Evolutionary conservation across 176 grass and related monocot genomes (phyloP).

Genomic region (Elymus sibiricus): DNA sequence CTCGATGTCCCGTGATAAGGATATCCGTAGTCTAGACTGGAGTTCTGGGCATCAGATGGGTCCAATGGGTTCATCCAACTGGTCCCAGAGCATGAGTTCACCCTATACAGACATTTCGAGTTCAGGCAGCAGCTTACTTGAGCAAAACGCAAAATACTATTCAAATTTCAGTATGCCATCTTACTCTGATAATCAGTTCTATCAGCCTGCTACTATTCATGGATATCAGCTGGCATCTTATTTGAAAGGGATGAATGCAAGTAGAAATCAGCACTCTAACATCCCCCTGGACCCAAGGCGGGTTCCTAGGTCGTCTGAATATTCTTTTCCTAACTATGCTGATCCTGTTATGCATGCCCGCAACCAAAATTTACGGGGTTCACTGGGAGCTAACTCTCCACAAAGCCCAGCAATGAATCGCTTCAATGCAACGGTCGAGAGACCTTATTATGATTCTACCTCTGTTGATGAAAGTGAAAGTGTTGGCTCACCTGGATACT

Average conservation of each 20-base stretch:
- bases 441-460: slow-evolving; percentile 68
- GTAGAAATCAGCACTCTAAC: slow-evolving; percentile 58
- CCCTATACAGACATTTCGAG: slow-evolving; percentile 42
- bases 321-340: slow-evolving; percentile 42
- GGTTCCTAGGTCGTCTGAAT: slow-evolving; percentile 47
- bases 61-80: slow-evolving; percentile 47
- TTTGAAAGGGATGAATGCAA: slow-evolving; percentile 69
- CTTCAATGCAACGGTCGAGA: slow-evolving; percentile 51
- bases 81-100: slow-evolving; percentile 74
- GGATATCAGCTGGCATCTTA: slow-evolving; percentile 78
- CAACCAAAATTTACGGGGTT: slow-evolving; percentile 62
- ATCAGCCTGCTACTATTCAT: slow-evolving; percentile 94
- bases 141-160: slow-evolving; percentile 52
- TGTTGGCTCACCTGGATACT: slow-evolving; percentile 43
- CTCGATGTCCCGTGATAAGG: slow-evolving; percentile 42
- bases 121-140: slow-evolving; percentile 52
- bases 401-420: slow-evolving; percentile 56
- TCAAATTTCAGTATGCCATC: slow-evolving; percentile 53
- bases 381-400: slow-evolving; percentile 54
- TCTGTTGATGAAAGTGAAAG: slow-evolving; percentile 53
- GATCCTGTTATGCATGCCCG: slow-evolving; percentile 50
- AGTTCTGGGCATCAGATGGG: slow-evolving; percentile 72
- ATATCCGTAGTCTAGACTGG: slow-evolving; percentile 55
- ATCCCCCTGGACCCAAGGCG: slow-evolving; percentile 50
- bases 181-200: slow-evolving; percentile 74